Base-by-base conservation (phyloP, 2,329 filamentous ascomycete species). In the Chaetomium sp. region DNA sequence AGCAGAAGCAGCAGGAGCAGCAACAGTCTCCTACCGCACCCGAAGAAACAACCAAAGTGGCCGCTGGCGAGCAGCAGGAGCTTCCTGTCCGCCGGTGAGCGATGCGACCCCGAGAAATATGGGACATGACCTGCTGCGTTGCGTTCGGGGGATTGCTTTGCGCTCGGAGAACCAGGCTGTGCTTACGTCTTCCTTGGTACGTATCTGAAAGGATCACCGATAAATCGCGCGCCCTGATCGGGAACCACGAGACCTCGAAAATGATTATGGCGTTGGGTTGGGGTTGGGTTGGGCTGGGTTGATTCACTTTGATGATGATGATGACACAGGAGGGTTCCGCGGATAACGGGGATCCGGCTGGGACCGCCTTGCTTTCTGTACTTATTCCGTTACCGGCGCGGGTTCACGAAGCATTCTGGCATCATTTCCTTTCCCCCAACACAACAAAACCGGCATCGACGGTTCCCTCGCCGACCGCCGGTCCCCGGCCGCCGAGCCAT, bases 1-100 rank as follows among this genome's bases (percentile, higher is more conserved):
- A 62, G 23, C 55, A 62, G 31, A 38, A 60, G 63, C 69, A 73
- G 25, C 71, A 73, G 12, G 70, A 72, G 47, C 56, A 61, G 42
- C 50, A 55, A 35, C 42, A 58, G 25, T 19, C 60, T n/a, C 8
- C 29, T 16, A 33, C 29, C 16, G n/a, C 25, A 9, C 7, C 56
- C 16, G 35, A 59, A 21, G 19, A n/a, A 16, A 16, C 50, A 12
- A 29, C 25, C 13, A 8, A 19, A n/a, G 29, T 31, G 5, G 51
- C 49, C 13, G 12, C 55, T 13, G 45, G 38, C 45, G 49, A 58
- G 23, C 58, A 66, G 21, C 63, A 65, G 53, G 65, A 62, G n/a
- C 38, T 67, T 9, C 63, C 67, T 8, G 61, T 67, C 49, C 63
- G 65, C n/a, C 57, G 59, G 54, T 69, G 61, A 69, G 50, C 27